Evolutionary conservation across 352 stramenopile genomes (phyloP).

Genomic region (Pythium dissimile): DNA sequence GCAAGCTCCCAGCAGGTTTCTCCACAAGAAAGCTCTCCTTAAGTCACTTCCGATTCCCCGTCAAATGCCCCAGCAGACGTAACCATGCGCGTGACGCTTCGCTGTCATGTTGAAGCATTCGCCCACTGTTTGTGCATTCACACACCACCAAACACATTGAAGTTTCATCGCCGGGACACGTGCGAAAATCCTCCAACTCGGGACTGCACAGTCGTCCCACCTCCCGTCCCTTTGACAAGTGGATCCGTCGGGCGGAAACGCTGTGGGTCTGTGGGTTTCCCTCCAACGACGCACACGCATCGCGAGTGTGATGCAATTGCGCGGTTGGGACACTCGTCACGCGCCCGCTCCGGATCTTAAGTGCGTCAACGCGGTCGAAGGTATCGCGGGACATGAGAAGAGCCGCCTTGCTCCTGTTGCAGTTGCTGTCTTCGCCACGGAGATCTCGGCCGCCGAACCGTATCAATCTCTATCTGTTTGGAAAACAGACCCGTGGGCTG

Average conservation of each 20-base stretch:
- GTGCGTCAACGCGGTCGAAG: neutral
- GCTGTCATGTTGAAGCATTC: conserved; percentile 20
- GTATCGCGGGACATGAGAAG: conserved; percentile 15
- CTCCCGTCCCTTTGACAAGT: neutral
- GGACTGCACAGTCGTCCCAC: conserved; percentile 19
- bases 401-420: conserved; percentile 17
- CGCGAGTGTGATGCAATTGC: neutral
- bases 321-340: neutral
- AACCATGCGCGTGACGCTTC: conserved; percentile 11
- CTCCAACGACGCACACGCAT: conserved; percentile 6
- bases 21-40: conserved; percentile 27
- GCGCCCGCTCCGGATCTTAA: conserved; percentile 12
- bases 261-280: neutral
- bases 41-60: conserved; percentile 23
- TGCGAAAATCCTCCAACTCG: neutral
- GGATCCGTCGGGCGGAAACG: neutral
- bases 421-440: conserved; percentile 1
- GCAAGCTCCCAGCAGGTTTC: neutral
- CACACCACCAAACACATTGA: conserved; percentile 16
- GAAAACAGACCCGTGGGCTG: neutral
- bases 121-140: conserved; percentile 20
- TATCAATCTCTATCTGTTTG: conserved; percentile 15
- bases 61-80: conserved; percentile 14
- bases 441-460: neutral
- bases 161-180: conserved; percentile 2